Conservation (phyloP, 192 early-diverging fungal species). For the Coemansia sp. region DNA sequence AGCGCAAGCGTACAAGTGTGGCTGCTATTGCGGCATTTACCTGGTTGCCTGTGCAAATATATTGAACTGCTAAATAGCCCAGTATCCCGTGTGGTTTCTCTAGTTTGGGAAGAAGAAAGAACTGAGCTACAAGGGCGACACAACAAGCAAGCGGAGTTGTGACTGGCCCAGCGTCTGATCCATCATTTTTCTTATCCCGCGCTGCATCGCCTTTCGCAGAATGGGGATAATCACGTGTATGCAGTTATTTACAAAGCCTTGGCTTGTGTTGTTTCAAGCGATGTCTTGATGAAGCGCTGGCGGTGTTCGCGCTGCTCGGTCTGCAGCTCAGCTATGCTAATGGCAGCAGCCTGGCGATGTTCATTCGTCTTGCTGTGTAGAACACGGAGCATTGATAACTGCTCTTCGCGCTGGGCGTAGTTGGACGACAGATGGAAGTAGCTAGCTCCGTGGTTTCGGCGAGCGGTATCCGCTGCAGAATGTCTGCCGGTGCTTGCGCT, state of each 20-base stretch:
- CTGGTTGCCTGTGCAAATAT: neutral
- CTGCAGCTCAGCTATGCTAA: constrained; percentile 17
- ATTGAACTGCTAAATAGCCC: neutral
- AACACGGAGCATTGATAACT: constrained; percentile 11
- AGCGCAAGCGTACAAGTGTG: too few species aligned
- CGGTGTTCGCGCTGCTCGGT: constrained; percentile 10
- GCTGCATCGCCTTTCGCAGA: neutral
- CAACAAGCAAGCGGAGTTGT: neutral
- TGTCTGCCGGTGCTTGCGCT: neutral
- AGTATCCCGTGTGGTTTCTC: neutral
- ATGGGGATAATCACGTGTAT: constrained; percentile 4
- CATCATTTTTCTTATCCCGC: neutral
- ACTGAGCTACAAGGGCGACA: neutral
- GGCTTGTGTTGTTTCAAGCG: neutral
- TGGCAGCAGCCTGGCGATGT: constrained; percentile 6
- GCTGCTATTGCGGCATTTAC: neutral
- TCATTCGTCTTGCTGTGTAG: constrained; percentile 21
- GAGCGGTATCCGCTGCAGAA: neutral
- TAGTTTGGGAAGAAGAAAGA: neutral
- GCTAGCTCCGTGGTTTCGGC: constrained; percentile 11
- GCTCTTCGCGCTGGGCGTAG: constrained; percentile 17
- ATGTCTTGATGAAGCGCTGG: neutral
- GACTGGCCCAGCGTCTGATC: too few species aligned
- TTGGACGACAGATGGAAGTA: constrained; percentile 25
- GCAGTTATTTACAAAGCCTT: neutral